These are phyloP conservation scores for Biancaea sappan DNA, from an alignment of 306 rosid species.

Conservation along the genomic window DNA sequence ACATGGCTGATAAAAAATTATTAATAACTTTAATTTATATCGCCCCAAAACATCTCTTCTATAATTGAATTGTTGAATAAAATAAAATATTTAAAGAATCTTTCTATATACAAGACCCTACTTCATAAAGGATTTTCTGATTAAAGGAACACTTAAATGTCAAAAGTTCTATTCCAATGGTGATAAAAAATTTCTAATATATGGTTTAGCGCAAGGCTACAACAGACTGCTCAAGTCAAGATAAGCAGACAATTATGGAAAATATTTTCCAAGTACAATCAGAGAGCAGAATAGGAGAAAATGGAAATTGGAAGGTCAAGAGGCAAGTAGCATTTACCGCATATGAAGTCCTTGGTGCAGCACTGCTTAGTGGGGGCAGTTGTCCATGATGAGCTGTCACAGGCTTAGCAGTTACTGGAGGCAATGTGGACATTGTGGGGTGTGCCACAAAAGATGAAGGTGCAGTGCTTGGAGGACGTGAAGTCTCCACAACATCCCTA, in stretches of 20 bases:
- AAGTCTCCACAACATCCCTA: conserved; percentile 59
- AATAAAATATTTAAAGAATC: too few species aligned
- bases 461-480: conserved; percentile 58
- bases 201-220: background rate
- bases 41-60: too few species aligned
- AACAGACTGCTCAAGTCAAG: conserved; percentile 5
- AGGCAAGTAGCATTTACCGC: conserved; percentile 52
- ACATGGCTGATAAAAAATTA: background rate
- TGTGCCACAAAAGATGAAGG: conserved; percentile 55
- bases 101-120: too few species aligned
- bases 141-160: background rate
- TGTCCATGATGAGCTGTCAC: conserved; percentile 55
- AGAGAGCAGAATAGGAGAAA: conserved; percentile 11
- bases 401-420: conserved; percentile 67
- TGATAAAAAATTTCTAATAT: background rate
- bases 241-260: conserved; percentile 23
- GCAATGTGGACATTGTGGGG: conserved; percentile 51
- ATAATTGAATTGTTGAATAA: too few species aligned
- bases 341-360: conserved; percentile 57
- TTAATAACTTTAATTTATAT: background rate
- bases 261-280: conserved; percentile 26
- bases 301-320: background rate
- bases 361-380: conserved; percentile 58
- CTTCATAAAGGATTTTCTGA: too few species aligned
- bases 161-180: background rate